A percentile compares a stretch with the other conserved stretches of the same genome.
These are phyloP conservation scores for Urostyla sp. DNA, from an alignment of 73 alveolate species.

Conservation along the genomic window DNA sequence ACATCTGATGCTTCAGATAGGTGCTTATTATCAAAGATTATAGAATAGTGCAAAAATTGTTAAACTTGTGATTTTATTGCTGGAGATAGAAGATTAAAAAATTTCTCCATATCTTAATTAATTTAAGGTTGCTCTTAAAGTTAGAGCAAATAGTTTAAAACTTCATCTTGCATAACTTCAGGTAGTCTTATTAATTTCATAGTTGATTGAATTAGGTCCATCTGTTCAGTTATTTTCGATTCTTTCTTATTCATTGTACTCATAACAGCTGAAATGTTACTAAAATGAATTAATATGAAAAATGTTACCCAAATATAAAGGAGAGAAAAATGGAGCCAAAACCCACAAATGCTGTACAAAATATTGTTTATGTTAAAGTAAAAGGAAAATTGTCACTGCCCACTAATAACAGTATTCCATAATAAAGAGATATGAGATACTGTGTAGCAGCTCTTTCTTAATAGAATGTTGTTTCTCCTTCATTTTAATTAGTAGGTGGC, in stretches of 20 bases:
- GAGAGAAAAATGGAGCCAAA: conserved; percentile 67
- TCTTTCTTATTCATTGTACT: conserved; percentile 54
- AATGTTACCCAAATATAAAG: conserved; percentile 72
- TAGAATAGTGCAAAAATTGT: conserved; percentile 37
- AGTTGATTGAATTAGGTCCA: conserved; percentile 60
- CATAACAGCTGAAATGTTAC: conserved; percentile 61
- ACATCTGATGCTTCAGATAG: conserved; percentile 22
- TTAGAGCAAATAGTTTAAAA: conserved; percentile 37
- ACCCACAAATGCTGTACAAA: conserved; percentile 10
- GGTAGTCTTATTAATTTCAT: conserved; percentile 70
- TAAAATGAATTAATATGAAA: no score
- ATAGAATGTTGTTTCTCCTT: conserved; percentile 52
- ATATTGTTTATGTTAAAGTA: conserved; percentile 1
- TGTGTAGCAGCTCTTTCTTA: conserved; percentile 18
- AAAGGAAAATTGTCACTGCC: conserved; percentile 67
- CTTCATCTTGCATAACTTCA: conserved; percentile 43
- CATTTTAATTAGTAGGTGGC: conserved; percentile 57
- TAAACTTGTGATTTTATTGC: conserved; percentile 26
- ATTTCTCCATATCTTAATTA: conserved; percentile 36
- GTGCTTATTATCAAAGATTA: neutral
- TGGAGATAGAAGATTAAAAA: conserved; percentile 59
- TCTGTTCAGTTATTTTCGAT: conserved; percentile 32
- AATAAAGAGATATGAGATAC: conserved; percentile 51
- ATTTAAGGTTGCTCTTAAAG: conserved; percentile 53
- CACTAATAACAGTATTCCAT: conserved; percentile 56